These are phyloP conservation scores for Fraxinus nigra DNA, from an alignment of 305 asterid species.

Conservation along the genomic window DNA sequence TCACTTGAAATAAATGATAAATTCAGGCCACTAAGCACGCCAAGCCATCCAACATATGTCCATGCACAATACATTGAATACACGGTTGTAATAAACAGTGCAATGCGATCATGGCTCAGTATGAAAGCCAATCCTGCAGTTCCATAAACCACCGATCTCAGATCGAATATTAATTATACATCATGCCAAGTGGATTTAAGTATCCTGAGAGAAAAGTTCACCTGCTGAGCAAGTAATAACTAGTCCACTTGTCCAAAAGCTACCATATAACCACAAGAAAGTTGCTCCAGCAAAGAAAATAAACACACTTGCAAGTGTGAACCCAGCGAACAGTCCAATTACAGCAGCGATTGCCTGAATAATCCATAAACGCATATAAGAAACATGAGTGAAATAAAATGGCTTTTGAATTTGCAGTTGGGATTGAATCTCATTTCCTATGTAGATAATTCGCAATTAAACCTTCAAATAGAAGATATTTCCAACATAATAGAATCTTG, in stretches of 20 bases:
- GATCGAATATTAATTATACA: slow-evolving; percentile 17
- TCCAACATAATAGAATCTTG: background rate
- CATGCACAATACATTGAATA: slow-evolving; percentile 81
- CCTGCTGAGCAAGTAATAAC: slow-evolving; percentile 67
- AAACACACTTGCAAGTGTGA: slow-evolving; percentile 52
- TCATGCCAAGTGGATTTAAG: background rate
- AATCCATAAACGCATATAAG: slow-evolving; percentile 21
- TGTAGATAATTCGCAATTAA: background rate
- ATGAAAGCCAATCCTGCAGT: slow-evolving; percentile 67
- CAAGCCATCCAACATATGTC: slow-evolving; percentile 78
- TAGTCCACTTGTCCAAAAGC: slow-evolving; percentile 76
- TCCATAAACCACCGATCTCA: slow-evolving; percentile 23
- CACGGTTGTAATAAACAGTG: slow-evolving; percentile 55
- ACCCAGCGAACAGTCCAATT: slow-evolving; percentile 63
- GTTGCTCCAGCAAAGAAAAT: slow-evolving; percentile 42
- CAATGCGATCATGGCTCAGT: slow-evolving; percentile 58
- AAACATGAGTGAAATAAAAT: background rate
- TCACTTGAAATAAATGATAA: slow-evolving; percentile 87
- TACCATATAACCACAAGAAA: slow-evolving; percentile 78
- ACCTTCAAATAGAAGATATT: background rate
- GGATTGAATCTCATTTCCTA: no score
- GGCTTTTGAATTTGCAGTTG: no score
- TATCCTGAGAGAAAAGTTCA: slow-evolving; percentile 31
- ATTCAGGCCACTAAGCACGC: slow-evolving; percentile 66
- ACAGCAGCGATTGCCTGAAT: slow-evolving; percentile 62